Base-by-base conservation (phyloP, 2,329 filamentous ascomycete species). In the Beauveria scarabaeidicola region DNA sequence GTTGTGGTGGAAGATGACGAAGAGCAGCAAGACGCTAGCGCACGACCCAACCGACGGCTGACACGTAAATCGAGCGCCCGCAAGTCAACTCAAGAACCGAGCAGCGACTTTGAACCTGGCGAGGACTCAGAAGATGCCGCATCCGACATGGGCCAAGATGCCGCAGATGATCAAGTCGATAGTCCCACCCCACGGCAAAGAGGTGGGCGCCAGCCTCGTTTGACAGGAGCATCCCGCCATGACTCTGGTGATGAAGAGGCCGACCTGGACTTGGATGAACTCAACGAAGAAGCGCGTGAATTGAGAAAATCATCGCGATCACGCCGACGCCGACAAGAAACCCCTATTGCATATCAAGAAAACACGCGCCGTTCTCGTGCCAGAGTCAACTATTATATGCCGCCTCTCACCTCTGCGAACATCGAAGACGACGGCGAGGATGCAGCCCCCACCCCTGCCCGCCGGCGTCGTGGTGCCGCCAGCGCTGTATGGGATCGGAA, bases 321-420 rank as follows among this genome's bases (percentile, higher is more conserved):
- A 17, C 77, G 81, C 27, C 78, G 81, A 59, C 73, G 81, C 62
- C 67, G 81, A 64, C 77, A 83, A 65, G 68, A 72, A 32, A 80
- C 83, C 19, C 75, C 81, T 61, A 79, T 89, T 64, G 73, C 84
- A 53, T 81, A 88, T 68, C 78, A 89, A 73, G 74, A 83, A 64
- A 76, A 73, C 9, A 73, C 76, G 21, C 78, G 78, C 58, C 78
- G 81, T 50, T 77, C 81, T 44, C 80, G 83, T 29, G 76, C 78
- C 29, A 77, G 84, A 57, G 88, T 94, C 32, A 90, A 96, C 70
- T 97, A 97, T 72, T 89, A 89, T 60, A 90, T 97, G 68, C 84
- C 90, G 47, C 86, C 90, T 1, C 85, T 92, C 44, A 74, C 73
- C 10, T 71, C 74, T 8, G 74, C 73, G 19, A 81, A 86, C 44